Evolutionary conservation across 306 rosid species (phyloP).

Genomic region (Lagenaria siceraria): DNA sequence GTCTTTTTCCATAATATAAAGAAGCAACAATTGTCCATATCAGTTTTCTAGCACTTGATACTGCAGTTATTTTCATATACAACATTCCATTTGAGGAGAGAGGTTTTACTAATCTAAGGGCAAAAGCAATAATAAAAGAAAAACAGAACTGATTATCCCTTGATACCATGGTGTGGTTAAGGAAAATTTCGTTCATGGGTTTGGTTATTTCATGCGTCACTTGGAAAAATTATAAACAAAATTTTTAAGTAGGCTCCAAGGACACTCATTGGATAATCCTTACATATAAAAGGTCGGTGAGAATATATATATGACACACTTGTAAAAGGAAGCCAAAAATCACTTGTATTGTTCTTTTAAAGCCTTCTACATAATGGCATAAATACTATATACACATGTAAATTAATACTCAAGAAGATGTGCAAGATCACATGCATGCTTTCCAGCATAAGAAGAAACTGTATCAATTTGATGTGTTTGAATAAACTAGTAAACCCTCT

Average conservation of each 20-base stretch:
- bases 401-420: no score
- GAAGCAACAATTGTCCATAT: background rate
- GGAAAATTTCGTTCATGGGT: background rate
- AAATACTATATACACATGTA: no score
- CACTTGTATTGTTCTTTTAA: no score
- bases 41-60: background rate
- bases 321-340: no score
- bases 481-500: no score
- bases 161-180: background rate
- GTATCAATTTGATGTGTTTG: no score
- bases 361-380: no score
- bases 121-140: background rate
- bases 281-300: background rate
- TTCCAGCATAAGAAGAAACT: no score
- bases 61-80: background rate
- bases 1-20: background rate
- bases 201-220: background rate
- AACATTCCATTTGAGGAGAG: background rate
- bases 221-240: background rate
- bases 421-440: no score
- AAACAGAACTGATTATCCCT: background rate
- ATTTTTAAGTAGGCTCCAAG: background rate
- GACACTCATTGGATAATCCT: background rate
- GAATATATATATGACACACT: background rate
- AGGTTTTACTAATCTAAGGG: background rate